Base-by-base conservation (phyloP, 768 basidiomycete species). In the Termitomyces sp. region DNA sequence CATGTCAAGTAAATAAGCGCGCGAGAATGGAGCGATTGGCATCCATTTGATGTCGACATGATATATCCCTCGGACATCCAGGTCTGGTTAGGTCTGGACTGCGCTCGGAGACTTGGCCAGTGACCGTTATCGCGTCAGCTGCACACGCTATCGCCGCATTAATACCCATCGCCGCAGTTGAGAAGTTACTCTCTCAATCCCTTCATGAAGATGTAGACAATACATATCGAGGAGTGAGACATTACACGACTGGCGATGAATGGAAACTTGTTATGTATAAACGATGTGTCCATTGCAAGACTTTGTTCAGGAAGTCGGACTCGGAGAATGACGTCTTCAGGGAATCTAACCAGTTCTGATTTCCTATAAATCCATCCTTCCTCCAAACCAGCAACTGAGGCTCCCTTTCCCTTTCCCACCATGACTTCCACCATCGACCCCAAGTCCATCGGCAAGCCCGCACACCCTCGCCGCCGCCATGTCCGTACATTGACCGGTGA, bases 391-490 rank as follows among this genome's bases (percentile, higher is more conserved):
- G 46, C 47, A 48, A 50, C 16, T 38, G 41, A 55, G 50, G 54
- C 44, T 46, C 51, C 50, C 49, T 51, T 55, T 58, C 55, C 57
- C 60, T 50, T 62, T 55, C 56, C 56, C 50, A 68, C 68, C 66
- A 88, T 88, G 86, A 86, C 86, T 61, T 85, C 85, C 61, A 78
- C 80, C 50, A 79, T 88, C 67, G 88, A 89, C 69, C 78, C 84
- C 35, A 75, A 82, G 63, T 73, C 79, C 28, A 89, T 89, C 47
- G 88, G 88, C n/a, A 82, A 73, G 67, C 80, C 83, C n/a, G 74
- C 70, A 9, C 50, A 50, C 38, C 75, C 80, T 40, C 77, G 82
- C 26, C 79, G 86, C 61, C 79, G 83, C 60, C 89, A 90, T 74
- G 85, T 87, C 55, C 81, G 89, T 49, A 82, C 87, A 26, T 74